Percentiles rank a stretch among this genome's conserved stretches.
phyloP scores from a whole-genome alignment of 257 asterid genomes.

The Primulina huaijiensis region DNA sequence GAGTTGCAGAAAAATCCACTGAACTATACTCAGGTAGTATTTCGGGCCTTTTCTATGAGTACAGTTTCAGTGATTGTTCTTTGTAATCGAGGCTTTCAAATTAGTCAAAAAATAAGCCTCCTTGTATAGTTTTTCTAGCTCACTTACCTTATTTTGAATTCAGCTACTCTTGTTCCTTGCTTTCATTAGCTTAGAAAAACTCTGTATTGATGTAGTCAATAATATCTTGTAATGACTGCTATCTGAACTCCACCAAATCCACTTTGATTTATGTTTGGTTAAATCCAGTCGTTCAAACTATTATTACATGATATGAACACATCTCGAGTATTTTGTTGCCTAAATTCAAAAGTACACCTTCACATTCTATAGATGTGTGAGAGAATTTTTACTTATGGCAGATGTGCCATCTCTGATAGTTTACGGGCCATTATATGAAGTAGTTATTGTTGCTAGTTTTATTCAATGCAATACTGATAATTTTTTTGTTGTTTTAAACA shows the following conservation, averaged over 20 bases:
- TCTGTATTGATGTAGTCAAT: background rate
- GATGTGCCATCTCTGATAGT: background rate
- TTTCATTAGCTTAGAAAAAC: constrained; percentile 1
- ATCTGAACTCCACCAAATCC: background rate
- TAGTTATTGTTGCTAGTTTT: background rate
- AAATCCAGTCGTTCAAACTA: background rate
- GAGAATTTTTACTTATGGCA: background rate
- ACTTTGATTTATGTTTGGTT: background rate
- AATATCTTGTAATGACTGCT: background rate
- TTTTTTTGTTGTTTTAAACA: background rate
- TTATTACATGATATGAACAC: background rate
- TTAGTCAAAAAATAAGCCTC: background rate
- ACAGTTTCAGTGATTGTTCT: background rate
- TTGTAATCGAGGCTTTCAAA: constrained; percentile 1
- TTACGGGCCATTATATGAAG: background rate
- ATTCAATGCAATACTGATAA: background rate
- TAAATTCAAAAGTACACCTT: background rate
- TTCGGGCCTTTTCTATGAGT: constrained; percentile 6
- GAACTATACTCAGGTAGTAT: constrained; percentile 85
- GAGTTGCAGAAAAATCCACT: constrained; percentile 94
- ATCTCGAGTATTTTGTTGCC: background rate
- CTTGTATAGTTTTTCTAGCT: background rate
- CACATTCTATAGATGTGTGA: background rate
- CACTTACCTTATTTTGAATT: background rate
- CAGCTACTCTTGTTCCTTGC: background rate